phyloP scores from a whole-genome alignment of 495 filamentous ascomycete species.

The Penicillium goetzii region DNA sequence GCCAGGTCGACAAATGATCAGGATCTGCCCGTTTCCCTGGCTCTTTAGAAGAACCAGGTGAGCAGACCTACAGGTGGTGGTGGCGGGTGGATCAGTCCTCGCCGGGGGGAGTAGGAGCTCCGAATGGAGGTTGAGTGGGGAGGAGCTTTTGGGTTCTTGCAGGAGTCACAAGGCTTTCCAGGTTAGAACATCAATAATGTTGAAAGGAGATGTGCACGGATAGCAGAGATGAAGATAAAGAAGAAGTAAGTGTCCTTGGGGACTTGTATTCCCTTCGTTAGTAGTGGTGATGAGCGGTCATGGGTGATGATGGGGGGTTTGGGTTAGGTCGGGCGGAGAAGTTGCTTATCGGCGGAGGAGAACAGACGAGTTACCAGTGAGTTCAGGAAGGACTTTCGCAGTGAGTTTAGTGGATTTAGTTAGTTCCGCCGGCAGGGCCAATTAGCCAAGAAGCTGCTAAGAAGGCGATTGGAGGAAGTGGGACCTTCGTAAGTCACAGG shows the following conservation, averaged over 20 bases:
- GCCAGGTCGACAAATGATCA: slow-evolving; percentile 62
- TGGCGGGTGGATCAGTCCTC: slow-evolving; percentile 15
- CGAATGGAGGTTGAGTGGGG: background rate
- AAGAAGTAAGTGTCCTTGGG: background rate
- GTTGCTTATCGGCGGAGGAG: slow-evolving; percentile 11
- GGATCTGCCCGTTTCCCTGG: slow-evolving; percentile 54
- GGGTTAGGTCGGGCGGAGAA: slow-evolving; percentile 7
- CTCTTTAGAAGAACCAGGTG: slow-evolving; percentile 55
- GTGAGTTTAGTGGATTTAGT: background rate
- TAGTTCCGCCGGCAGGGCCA: background rate
- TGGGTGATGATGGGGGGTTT: background rate
- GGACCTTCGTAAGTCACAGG: slow-evolving; percentile 6
- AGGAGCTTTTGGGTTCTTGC: slow-evolving; percentile 2
- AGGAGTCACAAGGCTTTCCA: background rate
- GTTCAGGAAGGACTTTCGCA: background rate
- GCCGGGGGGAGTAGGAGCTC: slow-evolving; percentile 7
- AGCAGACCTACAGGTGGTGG: slow-evolving; percentile 44
- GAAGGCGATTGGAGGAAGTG: slow-evolving; percentile 9
- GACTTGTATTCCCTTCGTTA: background rate
- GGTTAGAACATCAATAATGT: background rate
- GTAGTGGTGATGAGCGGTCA: background rate
- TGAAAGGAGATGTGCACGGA: background rate
- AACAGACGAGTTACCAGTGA: background rate
- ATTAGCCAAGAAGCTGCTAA: background rate
- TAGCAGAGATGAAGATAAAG: background rate